Base-by-base conservation (phyloP, 305 asterid genomes). In the Fraxinus angustifolia region DNA sequence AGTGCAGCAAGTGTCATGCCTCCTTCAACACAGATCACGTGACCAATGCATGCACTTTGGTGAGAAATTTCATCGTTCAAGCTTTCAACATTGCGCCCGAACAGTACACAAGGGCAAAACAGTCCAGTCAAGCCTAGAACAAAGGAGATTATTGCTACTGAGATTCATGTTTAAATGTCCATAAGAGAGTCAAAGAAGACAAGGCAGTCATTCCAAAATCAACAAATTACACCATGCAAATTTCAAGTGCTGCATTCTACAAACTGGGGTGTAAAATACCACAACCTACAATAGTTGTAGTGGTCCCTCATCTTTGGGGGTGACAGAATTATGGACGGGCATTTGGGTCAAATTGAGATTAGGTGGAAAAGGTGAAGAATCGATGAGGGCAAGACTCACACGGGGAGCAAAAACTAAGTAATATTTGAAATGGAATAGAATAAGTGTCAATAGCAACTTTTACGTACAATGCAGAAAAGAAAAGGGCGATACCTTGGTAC, bases 101-200 rank as follows among this genome's bases (percentile, higher is more conserved):
- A 92, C 80, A 93, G 83, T 8, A 92, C 83, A 80, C 96, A 93
- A 12, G 98, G 98, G 87, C 98, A 92, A 80, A 90, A 88, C 28
- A 91, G 48, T 75, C 98, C 98, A 16, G 91, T 86, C 79, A 89
- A 79, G 79, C 97, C 98, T 92, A 73, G 74, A 16, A 81, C 23
- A 23, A 16, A 79, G 45, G 4, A 8, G 53, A 48, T 23, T 1
- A 70, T 73, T 71, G 71, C 48, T 81, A 21, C 7, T 8, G 75
- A 73, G 78, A 42, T 76, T 76, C 67, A 30, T 56, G 58, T 40
- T 80, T 30, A 30, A 76, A 30, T 76, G 71, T 14, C 36, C 72
- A 62, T 21, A 14, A 68, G 75, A 68, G 74, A 11, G 75, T 6
- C 36, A 68, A 28, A 28, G 21, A 68, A 68, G 35, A 31, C 36